Conservation (phyloP, 768 basidiomycete species). For the Suillus fuscotomentosus region DNA sequence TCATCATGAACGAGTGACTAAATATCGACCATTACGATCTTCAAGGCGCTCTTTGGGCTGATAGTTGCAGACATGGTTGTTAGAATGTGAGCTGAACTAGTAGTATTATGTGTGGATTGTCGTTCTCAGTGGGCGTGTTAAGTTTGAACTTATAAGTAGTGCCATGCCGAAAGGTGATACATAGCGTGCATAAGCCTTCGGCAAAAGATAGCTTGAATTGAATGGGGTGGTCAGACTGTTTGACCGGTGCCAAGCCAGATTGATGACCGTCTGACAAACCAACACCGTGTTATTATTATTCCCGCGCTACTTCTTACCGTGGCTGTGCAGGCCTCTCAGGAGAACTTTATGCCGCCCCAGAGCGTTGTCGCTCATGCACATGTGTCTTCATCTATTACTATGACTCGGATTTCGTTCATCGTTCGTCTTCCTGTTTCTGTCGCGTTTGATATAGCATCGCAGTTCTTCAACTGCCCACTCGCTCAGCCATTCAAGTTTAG, state of each 20-base stretch:
- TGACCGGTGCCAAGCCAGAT: not conserved
- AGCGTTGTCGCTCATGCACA: no score
- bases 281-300: no score
- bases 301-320: no score
- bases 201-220: not conserved
- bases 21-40: constrained; percentile 48
- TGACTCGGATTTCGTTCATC: no score
- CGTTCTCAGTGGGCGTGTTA: not conserved
- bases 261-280: not conserved
- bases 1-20: not conserved
- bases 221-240: not conserved
- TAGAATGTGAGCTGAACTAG: not conserved
- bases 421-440: no score
- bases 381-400: no score
- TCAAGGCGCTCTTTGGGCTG: constrained; percentile 41
- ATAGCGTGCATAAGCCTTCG: not conserved
- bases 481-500: no score
- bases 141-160: not conserved
- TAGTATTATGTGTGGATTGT: not conserved
- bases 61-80: constrained; percentile 22
- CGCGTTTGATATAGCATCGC: no score
- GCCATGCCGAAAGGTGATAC: not conserved
- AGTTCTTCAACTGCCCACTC: no score
- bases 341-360: no score
- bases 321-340: no score